A percentile compares a stretch with the other conserved stretches of the same genome.
Evolutionary conservation across 75 land plant species (phyloP).

Genomic region (Cryptomeria japonica): DNA sequence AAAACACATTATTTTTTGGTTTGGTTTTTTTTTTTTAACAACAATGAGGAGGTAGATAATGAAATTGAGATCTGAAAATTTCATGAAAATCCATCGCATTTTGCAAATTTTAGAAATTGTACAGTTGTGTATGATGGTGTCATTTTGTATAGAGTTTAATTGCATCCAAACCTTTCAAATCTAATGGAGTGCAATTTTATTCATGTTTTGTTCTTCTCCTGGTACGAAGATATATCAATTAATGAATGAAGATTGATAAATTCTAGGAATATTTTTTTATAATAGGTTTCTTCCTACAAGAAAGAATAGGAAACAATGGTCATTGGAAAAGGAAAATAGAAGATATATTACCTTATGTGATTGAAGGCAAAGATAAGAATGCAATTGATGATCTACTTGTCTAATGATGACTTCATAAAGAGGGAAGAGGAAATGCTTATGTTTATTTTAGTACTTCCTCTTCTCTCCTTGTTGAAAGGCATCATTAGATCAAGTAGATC

Average conservation of each 20-base stretch:
- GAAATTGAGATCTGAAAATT: too few relatives aligned
- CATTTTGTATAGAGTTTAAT: too few relatives aligned
- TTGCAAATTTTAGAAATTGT: too few relatives aligned
- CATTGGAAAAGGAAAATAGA: conserved; percentile 17
- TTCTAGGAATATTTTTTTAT: not conserved
- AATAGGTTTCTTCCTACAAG: conserved; percentile 31
- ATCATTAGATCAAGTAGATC: too few relatives aligned
- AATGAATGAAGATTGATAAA: not conserved
- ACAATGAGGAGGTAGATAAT: too few relatives aligned
- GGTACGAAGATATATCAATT: not conserved
- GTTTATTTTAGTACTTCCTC: too few relatives aligned
- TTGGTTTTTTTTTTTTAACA: too few relatives aligned
- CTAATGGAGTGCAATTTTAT: not conserved
- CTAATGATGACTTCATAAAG: conserved; percentile 18
- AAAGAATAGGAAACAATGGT: conserved; percentile 29
- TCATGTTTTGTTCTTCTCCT: not conserved
- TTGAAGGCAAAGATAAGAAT: conserved; percentile 13
- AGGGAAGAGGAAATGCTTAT: conserved; percentile 8
- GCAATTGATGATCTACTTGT: conserved; percentile 31
- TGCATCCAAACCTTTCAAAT: too few relatives aligned
- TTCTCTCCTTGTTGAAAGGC: too few relatives aligned
- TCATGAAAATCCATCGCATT: too few relatives aligned
- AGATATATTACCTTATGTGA: conserved; percentile 3
- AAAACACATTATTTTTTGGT: too few relatives aligned
- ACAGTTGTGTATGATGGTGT: too few relatives aligned